phyloP scores from a whole-genome alignment of 345 rosid species.

The Salix koriyanagi region DNA sequence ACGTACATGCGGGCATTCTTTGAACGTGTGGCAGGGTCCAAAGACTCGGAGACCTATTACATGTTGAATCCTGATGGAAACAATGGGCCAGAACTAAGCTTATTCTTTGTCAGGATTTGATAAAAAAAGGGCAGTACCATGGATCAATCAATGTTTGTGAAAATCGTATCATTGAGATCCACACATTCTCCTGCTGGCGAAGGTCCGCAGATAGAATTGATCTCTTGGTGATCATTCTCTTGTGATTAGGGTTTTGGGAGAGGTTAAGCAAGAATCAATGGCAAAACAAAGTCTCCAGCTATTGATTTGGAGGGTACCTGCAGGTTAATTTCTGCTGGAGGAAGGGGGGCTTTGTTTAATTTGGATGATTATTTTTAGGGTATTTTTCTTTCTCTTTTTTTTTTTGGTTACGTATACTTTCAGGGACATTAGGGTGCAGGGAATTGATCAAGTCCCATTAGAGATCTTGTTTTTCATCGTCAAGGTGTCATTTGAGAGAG shows the following conservation, averaged over 20 bases:
- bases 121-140: neutral
- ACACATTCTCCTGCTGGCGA: neutral
- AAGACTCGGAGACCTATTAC: conserved; percentile 83
- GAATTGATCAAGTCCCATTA: neutral
- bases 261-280: neutral
- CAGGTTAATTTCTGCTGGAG: neutral
- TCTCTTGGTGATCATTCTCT: neutral
- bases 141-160: neutral
- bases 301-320: neutral
- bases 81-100: conserved; percentile 62
- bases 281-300: neutral
- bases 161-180: neutral
- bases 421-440: neutral
- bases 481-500: neutral
- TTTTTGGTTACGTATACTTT: neutral
- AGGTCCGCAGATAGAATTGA: neutral
- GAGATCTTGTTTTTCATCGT: neutral
- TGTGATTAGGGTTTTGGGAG: neutral
- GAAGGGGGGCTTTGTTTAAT: neutral
- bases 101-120: conserved; percentile 62
- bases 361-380: neutral
- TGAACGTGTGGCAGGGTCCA: conserved; percentile 71
- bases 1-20: conserved; percentile 75
- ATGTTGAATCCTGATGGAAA: conserved; percentile 82
- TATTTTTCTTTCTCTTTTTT: neutral